Evolutionary conservation across 169 alveolate species (phyloP).

Genomic region (Plasmodium yoelii): DNA sequence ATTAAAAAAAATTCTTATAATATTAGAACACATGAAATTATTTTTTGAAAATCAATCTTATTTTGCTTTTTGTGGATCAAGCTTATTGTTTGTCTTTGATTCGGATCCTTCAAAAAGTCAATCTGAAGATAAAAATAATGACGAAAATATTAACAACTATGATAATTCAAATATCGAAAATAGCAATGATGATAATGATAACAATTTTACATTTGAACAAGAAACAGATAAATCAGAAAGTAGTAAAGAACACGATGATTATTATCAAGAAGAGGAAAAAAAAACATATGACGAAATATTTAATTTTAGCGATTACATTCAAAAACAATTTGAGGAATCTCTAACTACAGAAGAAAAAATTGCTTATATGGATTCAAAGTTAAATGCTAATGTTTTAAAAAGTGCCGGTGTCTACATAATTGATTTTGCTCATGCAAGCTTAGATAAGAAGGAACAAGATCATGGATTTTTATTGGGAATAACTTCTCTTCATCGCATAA

Average conservation of each 20-base stretch:
- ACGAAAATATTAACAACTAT: neutral
- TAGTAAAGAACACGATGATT: neutral
- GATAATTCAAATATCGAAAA: neutral
- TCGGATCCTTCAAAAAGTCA: conserved; percentile 65
- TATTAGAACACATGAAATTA: conserved; percentile 58
- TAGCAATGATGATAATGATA: neutral
- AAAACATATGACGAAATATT: conserved; percentile 39
- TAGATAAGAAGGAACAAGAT: conserved; percentile 74
- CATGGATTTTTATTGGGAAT: conserved; percentile 81
- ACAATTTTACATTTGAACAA: neutral
- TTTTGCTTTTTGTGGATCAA: conserved; percentile 83
- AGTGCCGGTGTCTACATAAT: conserved; percentile 79
- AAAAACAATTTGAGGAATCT: conserved; percentile 50
- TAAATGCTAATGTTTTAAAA: conserved; percentile 25
- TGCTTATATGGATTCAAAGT: conserved; percentile 16
- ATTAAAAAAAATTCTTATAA: conserved; percentile 64
- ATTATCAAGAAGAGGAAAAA: conserved; percentile 19
- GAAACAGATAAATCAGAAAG: neutral
- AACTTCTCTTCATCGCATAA: conserved; percentile 49
- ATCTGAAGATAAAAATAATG: conserved; percentile 8
- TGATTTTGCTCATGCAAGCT: conserved; percentile 83
- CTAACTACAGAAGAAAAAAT: conserved; percentile 36
- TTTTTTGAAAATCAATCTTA: conserved; percentile 78
- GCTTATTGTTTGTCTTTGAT: conserved; percentile 82
- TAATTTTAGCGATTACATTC: conserved; percentile 25